Evolutionary conservation across 495 filamentous ascomycete species (phyloP), one percentile per base, ranked within the genome.

Genomic region (Margaritispora aquatica): DNA sequence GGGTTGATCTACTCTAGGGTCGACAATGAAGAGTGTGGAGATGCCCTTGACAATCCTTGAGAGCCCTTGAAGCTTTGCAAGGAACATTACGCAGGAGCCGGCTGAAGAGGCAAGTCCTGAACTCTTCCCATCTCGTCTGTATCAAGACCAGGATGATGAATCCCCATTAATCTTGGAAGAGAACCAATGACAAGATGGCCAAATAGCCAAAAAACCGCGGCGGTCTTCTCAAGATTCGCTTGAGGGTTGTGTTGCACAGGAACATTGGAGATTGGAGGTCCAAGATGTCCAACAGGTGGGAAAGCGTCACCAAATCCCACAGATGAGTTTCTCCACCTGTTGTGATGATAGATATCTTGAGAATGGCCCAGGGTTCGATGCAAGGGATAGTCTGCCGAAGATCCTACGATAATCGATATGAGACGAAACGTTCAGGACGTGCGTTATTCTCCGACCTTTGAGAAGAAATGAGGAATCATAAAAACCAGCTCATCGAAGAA

Each of bases 1-100:
- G 71, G 73, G 74, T 72, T 75, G 76, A 79, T 79, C 77, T 70
- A 50, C 77, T 36, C 75, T 71, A 63, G 77, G 76, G 73, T 73
- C 31, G 60, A 38, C 22, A 29, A 34, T 36, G 36, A 50, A 62
- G 57, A 58, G 23, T 66, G 63, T 60, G 63, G 63, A 66, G 63
- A 34, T 50, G 19, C 36, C 48, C 48, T n/a, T n/a, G n/a, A n/a
- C n/a, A n/a, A n/a, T n/a, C n/a, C n/a, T n/a, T n/a, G n/a, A n/a
- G n/a, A n/a, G n/a, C n/a, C n/a, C n/a, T 53, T 38, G 41, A 31
- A 26, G 38, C 26, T 21, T 34, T 26, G 44, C 61, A 24, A 27
- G 49, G 55, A 49, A 24, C 15, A 17, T 44, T 44, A 17, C 38
- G 38, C 38, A 52, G 22, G 29, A 24, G 21, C 26, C 29, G 24